These are phyloP conservation scores for Aspergillus conjunctus DNA, from an alignment of 495 filamentous ascomycete species.

Conservation along the genomic window DNA sequence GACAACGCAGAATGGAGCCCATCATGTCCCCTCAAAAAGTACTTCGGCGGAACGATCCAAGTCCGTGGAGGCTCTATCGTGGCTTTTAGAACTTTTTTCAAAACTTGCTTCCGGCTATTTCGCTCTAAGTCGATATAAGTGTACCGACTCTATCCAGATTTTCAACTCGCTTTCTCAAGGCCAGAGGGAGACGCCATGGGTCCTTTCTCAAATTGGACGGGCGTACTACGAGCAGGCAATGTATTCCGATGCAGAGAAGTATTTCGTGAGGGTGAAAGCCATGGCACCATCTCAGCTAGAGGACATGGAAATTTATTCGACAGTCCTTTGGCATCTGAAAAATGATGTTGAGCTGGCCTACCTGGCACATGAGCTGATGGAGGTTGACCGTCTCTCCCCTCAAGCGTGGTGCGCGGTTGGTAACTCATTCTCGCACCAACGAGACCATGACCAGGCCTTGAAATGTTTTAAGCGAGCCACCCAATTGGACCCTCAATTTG, in stretches of 20 bases:
- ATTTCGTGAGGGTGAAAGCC: conserved; percentile 73
- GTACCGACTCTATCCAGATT: conserved; percentile 69
- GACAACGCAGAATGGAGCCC: conserved; percentile 28
- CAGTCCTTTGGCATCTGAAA: conserved; percentile 94
- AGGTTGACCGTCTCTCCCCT: conserved; percentile 81
- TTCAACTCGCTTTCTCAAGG: conserved; percentile 67
- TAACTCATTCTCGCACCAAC: conserved; percentile 92
- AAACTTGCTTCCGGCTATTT: conserved; percentile 81
- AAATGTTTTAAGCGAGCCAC: conserved; percentile 95
- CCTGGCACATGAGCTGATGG: conserved; percentile 85
- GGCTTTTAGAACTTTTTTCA: conserved; percentile 79
- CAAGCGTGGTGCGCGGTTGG: conserved; percentile 95
- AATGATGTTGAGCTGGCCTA: conserved; percentile 89
- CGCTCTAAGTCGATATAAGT: conserved; percentile 74
- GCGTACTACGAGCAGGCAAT: conserved; percentile 85
- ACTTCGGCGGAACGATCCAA: conserved; percentile 49
- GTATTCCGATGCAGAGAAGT: conserved; percentile 83
- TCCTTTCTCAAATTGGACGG: conserved; percentile 83
- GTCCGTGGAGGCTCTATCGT: conserved; percentile 73
- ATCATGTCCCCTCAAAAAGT: conserved; percentile 33
- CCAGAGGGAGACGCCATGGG: conserved; percentile 95
- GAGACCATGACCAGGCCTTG: conserved; percentile 92
- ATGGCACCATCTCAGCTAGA: conserved; percentile 77
- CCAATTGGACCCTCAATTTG: conserved; percentile 84
- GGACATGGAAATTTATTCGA: conserved; percentile 97